Evolutionary conservation across 345 rosid genomes (phyloP).

Genomic region (Syzygium aqueum): DNA sequence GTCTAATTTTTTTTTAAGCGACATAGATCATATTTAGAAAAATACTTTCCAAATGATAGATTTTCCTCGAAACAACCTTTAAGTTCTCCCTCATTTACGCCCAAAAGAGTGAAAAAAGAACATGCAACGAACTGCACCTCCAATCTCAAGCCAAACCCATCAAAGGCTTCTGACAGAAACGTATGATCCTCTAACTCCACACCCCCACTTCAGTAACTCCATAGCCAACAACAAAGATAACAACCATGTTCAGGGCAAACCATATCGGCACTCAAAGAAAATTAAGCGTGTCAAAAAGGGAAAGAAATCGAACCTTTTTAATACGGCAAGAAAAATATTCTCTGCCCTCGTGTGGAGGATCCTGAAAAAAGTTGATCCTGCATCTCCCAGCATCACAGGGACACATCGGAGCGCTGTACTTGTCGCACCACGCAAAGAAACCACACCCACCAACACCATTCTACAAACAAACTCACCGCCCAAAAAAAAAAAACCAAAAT

Average conservation of each 20-base stretch:
- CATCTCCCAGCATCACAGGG: conserved; percentile 30
- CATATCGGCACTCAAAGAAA: neutral
- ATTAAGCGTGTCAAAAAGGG: neutral
- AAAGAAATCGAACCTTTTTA: conserved; percentile 11
- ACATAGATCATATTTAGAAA: neutral
- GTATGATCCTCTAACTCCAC: neutral
- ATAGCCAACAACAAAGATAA: neutral
- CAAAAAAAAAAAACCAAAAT: neutral
- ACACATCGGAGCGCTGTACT: conserved; percentile 17
- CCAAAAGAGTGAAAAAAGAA: neutral
- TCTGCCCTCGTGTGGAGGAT: neutral
- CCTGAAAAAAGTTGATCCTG: neutral
- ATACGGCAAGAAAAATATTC: conserved; percentile 19
- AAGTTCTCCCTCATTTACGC: neutral
- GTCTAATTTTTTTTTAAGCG: neutral
- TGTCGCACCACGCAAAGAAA: conserved; percentile 30
- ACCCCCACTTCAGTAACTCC: neutral
- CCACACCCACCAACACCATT: neutral
- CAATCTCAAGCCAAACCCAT: neutral
- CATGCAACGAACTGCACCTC: neutral
- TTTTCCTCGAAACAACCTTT: neutral
- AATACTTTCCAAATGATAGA: neutral
- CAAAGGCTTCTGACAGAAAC: neutral
- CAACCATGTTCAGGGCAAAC: neutral
- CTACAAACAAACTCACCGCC: neutral